Base-by-base conservation (phyloP, 2,329 filamentous ascomycete species). In the Sporothrix luriei region DNA sequence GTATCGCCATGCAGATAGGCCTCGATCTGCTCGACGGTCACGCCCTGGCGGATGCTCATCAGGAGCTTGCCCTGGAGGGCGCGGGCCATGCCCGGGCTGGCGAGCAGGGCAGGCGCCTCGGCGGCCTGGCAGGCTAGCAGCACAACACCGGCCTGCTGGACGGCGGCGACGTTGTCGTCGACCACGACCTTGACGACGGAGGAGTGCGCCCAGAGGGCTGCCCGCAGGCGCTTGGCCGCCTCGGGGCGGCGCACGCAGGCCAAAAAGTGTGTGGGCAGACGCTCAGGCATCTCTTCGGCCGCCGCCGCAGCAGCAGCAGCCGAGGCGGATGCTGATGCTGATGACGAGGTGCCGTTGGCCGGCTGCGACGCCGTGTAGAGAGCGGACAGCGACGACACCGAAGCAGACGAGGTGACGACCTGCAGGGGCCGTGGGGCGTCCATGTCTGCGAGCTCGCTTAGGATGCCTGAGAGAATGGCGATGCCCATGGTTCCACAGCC, bases 401-500 rank as follows among this genome's bases (percentile, higher is more conserved):
- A 68, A 11, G 62, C 67, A 13, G 71, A 72, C 80, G 83, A 71
- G 79, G 83, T 81, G 73, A 79, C 81, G 66, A 76, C 79, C 76
- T 82, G 82, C 62, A 82, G 80, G 73, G 79, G 84, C 73, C 80
- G 80, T 66, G 80, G 80, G 29, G 78, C 81, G 68, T 82, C 82
- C 77, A 84, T 80, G 73, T 83, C 84, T 51, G 82, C 81, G 57
- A 95, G 84, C 13, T 91, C 91, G 71, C 87, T 83, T 74, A 96
- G 86, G 76, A 97, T 90, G 73, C 92, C 93, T 68, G 87, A 89
- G 70, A 96, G 86, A 74, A 97, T 94, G 70, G 92, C 92, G 71
- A 92, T 91, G 71, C 93, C 93, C 88, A 97, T 91, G 68, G 89
- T 94, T 73, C 92, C 92, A 79, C 91, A 95, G 75, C 93, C 93